Base-by-base conservation (phyloP, 257 asterid species). In the Capsicum chinense region DNA sequence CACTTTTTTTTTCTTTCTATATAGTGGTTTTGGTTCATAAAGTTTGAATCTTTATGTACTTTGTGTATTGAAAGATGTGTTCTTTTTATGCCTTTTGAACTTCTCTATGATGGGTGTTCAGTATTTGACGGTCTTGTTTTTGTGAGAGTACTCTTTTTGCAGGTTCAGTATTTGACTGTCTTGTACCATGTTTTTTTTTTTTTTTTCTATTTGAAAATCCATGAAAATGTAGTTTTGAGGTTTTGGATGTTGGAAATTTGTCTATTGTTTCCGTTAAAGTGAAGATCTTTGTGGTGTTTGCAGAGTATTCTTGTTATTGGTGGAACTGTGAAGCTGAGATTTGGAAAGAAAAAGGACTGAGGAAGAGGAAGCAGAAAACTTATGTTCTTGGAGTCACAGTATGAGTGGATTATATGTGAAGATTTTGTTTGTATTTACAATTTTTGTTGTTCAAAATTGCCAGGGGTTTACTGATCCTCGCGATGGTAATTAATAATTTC, bases 391-490 rank as follows among this genome's bases (percentile, higher is more conserved):
- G 79, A 83, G 87, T 39, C 81, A 81, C 85, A 87, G 81, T 83
- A 81, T 82, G 88, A 79, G 88, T 89, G 87, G 80, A 83, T 86
- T 63, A 81, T 88, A n/a, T 83, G 39, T 84, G 67, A 85, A 85
- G 85, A 83, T 90, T 90, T 87, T 90, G 68, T 82, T 85, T 35
- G 5, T 95, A 42, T 74, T 89, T 69, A 84, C 89, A 67, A 69
- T 86, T 86, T 83, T 89, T 82, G 86, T 88, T 47, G 81, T 87
- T 62, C 88, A 93, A 83, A 84, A 83, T 59, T 84, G 85, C 86
- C 64, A 84, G 76, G 99, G 97, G 74, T 76, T 85, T 48, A 96
- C 99, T 6, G 98, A 92, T 89, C 91, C 94, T 87, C 94, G 94
- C 83, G 99, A 96, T 86, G 97, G 99, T 94, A 91, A 91, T 82